Base-by-base conservation (phyloP, 371 early-diverging fungal species). In the Mortierella sp. region DNA sequence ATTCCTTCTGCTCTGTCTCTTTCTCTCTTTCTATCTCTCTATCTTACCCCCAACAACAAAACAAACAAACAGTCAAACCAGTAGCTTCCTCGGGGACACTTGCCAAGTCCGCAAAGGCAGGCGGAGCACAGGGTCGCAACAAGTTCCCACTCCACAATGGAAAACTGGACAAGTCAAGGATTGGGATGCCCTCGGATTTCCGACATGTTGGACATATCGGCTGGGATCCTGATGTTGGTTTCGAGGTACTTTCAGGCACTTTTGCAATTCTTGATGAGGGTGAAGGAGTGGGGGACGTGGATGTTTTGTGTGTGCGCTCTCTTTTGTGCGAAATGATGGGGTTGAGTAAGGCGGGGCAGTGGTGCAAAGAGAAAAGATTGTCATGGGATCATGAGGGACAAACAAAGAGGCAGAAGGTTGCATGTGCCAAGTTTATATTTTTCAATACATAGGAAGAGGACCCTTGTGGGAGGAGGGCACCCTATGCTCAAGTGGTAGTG, bases 151-250 rank as follows among this genome's bases (percentile, higher is more conserved):
- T 84, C 26, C 77, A 72, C n/a, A 84, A 80, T 47, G 84, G 81
- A 58, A 84, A 84, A 54, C 89, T 96, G 52, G 96, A 96, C 83
- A 96, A 96, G 88, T 91, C 91, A 1, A 89, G 92, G 84, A 97
- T 97, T 78, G 91, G 94, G 26, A 90, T 91, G 76, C 97, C 97
- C 2, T 91, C 94, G 19, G 94, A 95, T 75, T 96, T 95, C 83
- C 91, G 95, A 80, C 96, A 97, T 89, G 88, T 96, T 13, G 92
- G 93, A 16, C 95, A 96, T 87, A 95, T 97, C 78, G 97, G 96
- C 7, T 95, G 92, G 87, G 94, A 95, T 70, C 93, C 94, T 7
- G 94, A 94, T 14, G 93, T 92, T 26, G 97, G 97, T 7, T 97
- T 96, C 83, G 94, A 92, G 80, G 92, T 95, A 78, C 28, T 19